Base-by-base conservation (phyloP, 169 alveolate genomes). In the Cryptosporidium sp. region DNA sequence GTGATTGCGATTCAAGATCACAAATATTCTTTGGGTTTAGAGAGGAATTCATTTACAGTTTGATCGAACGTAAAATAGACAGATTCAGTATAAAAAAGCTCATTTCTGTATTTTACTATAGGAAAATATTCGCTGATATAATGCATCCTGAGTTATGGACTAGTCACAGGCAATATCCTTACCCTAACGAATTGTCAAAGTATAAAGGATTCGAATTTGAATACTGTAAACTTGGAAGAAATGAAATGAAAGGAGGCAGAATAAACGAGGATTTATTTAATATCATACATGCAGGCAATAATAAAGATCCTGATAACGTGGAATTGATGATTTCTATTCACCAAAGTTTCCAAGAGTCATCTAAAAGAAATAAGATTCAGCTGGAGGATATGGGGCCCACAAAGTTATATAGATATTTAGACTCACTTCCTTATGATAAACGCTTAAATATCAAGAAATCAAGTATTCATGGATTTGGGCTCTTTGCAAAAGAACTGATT, bases 381-480 rank as follows among this genome's bases (percentile, higher is more conserved):
- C 39, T 86, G 16, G 93, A 86, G 39, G 80, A 86, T 48, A 58
- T 91, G 92, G 86, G 92, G 2, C 92, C 95, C 39, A 75, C 95
- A 60, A 94, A 85, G 91, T 91, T 92, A n/a, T 94, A 94, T 65
- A 85, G 96, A 42, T 94, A 94, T 89, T 45, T 94, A 45, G 91
- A 85, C 69, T 87, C 93, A 29, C 70, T 94, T n/a, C 94, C 96
- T 9, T 87, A 93, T 18, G 94, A 92, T 71, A 91, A 91, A 52
- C 91, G 96, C 33, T 75, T 94, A 26, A 92, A 84, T 52, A 95
- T 94, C 1, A 93, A 85, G 37, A 92, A 93, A 60, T 95, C 98
- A 8, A 93, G 92, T 60, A 97, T 97, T 39, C 99, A 97, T 92
- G 97, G 98, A 69, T 94, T 95, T 75, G 99, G 99, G 8, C 93